Conservation (phyloP, 768 basidiomycete species). For the Boletus bicolor region DNA sequence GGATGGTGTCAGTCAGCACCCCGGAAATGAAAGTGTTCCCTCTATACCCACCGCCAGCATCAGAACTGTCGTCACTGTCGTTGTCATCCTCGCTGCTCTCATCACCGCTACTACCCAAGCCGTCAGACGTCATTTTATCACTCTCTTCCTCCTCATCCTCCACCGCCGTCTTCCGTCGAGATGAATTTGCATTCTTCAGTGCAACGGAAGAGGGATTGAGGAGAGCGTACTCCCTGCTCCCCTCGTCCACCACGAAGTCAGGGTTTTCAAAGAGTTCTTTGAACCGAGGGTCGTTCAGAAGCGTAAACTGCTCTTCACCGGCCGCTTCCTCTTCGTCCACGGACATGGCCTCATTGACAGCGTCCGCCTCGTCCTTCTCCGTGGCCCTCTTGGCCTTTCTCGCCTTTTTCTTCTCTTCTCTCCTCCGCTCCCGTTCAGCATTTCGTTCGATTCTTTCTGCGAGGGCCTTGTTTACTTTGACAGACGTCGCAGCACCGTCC, state of each 20-base stretch:
- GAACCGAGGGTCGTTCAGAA: slow-evolving; percentile 89
- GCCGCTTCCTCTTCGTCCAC: slow-evolving; percentile 25
- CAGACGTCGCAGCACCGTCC: slow-evolving; percentile 33
- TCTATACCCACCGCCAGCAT: slow-evolving; percentile 48
- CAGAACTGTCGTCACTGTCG: slow-evolving; percentile 49
- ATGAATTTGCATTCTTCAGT: slow-evolving; percentile 40
- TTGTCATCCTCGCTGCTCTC: slow-evolving; percentile 46
- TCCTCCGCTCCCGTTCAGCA: slow-evolving; percentile 50
- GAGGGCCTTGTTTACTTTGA: slow-evolving; percentile 66
- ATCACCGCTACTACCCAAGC: slow-evolving; percentile 41
- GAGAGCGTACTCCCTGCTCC: slow-evolving; percentile 82
- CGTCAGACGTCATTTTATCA: slow-evolving; percentile 62
- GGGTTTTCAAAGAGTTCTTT: slow-evolving; percentile 86
- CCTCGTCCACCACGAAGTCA: slow-evolving; percentile 89
- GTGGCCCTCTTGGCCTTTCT: slow-evolving; percentile 40
- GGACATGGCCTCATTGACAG: slow-evolving; percentile 31
- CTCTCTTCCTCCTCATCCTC: slow-evolving; percentile 90
- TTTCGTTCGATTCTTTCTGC: slow-evolving; percentile 76
- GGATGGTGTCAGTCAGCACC: slow-evolving; percentile 4
- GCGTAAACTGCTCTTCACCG: slow-evolving; percentile 34
- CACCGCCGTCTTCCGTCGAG: slow-evolving; percentile 68
- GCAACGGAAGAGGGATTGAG: slow-evolving; percentile 86
- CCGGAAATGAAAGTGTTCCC: slow-evolving; percentile 8
- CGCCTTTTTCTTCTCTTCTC: slow-evolving; percentile 50
- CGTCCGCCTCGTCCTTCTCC: slow-evolving; percentile 34